phyloP scores from a whole-genome alignment of 2,329 filamentous ascomycete genomes.

The Pseudocercospora cruenta region DNA sequence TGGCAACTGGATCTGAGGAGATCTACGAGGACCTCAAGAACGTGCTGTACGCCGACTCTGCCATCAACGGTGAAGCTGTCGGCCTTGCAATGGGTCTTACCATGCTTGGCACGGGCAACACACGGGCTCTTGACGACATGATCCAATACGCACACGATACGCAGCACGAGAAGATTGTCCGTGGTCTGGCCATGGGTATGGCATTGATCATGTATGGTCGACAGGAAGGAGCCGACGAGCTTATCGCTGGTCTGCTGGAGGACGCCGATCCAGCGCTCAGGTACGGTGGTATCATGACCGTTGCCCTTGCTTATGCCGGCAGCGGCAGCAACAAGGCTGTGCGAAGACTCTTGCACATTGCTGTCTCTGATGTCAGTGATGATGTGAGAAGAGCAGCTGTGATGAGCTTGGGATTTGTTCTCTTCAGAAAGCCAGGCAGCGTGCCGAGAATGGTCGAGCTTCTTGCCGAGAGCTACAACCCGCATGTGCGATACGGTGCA shows the following conservation, averaged over 20 bases:
- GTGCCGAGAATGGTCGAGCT: constrained; percentile 99
- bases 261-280: constrained; percentile 92
- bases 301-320: constrained; percentile 94
- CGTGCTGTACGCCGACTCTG: constrained; percentile 90
- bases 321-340: constrained; percentile 99
- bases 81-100: constrained; percentile 95
- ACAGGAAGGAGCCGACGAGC: constrained; percentile 90
- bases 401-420: constrained; percentile 96
- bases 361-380: constrained; percentile 97
- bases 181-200: constrained; percentile 94
- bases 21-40: constrained; percentile 90
- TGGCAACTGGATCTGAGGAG: constrained; percentile 89
- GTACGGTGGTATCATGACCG: constrained; percentile 98
- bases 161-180: constrained; percentile 98
- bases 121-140: constrained; percentile 92
- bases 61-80: constrained; percentile 94
- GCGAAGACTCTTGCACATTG: constrained; percentile 89
- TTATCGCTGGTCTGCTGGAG: constrained; percentile 89
- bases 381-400: constrained; percentile 95
- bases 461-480: constrained; percentile 97
- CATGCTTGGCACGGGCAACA: constrained; percentile 97
- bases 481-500: constrained; percentile 94
- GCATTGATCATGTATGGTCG: constrained; percentile 97
- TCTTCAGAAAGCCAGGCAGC: constrained; percentile 96
- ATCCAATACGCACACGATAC: constrained; percentile 97